Evolutionary conservation across 352 stramenopile species (phyloP).

Genomic region (Globisporangium megalacanthum): DNA sequence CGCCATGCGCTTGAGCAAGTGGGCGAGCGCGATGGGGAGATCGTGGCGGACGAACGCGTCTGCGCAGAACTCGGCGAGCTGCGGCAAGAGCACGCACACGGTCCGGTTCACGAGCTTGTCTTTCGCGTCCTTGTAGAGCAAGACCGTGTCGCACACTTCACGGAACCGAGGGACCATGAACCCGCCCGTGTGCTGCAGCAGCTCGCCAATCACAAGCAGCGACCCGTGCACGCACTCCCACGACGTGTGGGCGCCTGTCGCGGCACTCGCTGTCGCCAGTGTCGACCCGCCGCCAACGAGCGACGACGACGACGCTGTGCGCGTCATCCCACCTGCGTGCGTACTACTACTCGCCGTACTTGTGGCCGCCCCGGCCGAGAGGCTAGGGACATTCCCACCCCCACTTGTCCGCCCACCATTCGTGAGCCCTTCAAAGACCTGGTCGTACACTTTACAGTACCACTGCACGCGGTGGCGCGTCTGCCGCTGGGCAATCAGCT

Average conservation of each 20-base stretch:
- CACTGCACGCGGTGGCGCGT: conserved; percentile 84
- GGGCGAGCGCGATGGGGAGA: conserved; percentile 70
- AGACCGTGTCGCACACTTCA: conserved; percentile 92
- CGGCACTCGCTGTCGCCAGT: conserved; percentile 2
- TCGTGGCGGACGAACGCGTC: conserved; percentile 94
- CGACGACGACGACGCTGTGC: neutral
- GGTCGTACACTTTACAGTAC: conserved; percentile 91
- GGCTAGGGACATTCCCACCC: neutral
- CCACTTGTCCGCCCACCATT: neutral
- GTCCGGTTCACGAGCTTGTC: conserved; percentile 78
- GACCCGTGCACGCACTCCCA: conserved; percentile 92
- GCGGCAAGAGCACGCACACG: conserved; percentile 88
- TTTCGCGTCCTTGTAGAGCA: conserved; percentile 91
- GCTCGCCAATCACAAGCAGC: conserved; percentile 92
- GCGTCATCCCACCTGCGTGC: neutral
- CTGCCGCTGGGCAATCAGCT: conserved; percentile 80
- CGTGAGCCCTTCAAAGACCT: conserved; percentile 79
- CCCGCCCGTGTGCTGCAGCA: conserved; percentile 92
- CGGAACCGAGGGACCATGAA: conserved; percentile 98
- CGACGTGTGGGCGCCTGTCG: conserved; percentile 22
- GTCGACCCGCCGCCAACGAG: neutral
- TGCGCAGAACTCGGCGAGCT: conserved; percentile 90
- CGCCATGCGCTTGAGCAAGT: conserved; percentile 83
- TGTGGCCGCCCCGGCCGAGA: neutral
- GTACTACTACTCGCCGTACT: neutral